A percentile compares a stretch with the other conserved stretches of the same genome.
These are phyloP conservation scores for Colletotrichum musae DNA, from an alignment of 2,329 filamentous ascomycete species.

Conservation along the genomic window DNA sequence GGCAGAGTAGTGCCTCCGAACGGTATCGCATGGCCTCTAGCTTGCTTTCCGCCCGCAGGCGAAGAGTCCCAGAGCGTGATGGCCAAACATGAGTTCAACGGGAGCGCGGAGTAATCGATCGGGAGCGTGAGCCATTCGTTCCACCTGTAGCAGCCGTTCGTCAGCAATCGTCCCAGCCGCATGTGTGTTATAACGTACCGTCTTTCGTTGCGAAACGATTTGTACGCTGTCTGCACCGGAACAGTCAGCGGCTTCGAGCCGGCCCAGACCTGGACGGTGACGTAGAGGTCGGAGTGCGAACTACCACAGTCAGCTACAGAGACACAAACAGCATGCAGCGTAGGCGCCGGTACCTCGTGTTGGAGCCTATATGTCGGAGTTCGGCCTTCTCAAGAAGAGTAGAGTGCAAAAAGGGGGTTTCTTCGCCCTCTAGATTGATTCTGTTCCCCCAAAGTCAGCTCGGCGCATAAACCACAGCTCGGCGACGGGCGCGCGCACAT, in stretches of 20 bases:
- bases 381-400: slow-evolving; percentile 84
- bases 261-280: slow-evolving; percentile 94
- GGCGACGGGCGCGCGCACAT: slow-evolving; percentile 61
- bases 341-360: slow-evolving; percentile 70
- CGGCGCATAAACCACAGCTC: background rate
- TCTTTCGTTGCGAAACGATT: slow-evolving; percentile 83
- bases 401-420: slow-evolving; percentile 65
- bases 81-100: slow-evolving; percentile 85
- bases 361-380: slow-evolving; percentile 89
- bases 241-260: slow-evolving; percentile 96
- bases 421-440: slow-evolving; percentile 64
- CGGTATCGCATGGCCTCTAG: slow-evolving; percentile 84
- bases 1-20: slow-evolving; percentile 95
- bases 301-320: slow-evolving; percentile 59
- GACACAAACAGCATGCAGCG: slow-evolving; percentile 28
- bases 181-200: slow-evolving; percentile 56
- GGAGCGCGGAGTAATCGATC: slow-evolving; percentile 85
- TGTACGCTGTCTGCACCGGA: slow-evolving; percentile 93
- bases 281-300: slow-evolving; percentile 88
- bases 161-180: slow-evolving; percentile 16
- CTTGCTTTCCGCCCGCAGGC: slow-evolving; percentile 79
- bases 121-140: slow-evolving; percentile 96
- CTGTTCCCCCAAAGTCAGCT: slow-evolving; percentile 47
- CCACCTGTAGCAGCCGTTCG: slow-evolving; percentile 70
- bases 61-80: slow-evolving; percentile 97